Base-by-base conservation (phyloP, 2,329 filamentous ascomycete genomes). In the Cucurbitaria berberidis region DNA sequence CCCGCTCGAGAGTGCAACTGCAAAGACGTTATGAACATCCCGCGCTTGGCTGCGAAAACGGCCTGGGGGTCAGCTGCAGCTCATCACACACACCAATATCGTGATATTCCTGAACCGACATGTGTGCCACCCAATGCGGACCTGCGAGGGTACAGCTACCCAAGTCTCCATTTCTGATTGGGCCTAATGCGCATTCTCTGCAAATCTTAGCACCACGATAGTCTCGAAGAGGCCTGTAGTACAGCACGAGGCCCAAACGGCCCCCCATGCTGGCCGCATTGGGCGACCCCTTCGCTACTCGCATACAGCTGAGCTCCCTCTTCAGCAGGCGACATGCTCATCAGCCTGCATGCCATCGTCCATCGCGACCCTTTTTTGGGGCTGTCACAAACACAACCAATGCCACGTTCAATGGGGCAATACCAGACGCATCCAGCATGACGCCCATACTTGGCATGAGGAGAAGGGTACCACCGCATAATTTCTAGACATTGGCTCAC, bases 71-170 rank as follows among this genome's bases (percentile, higher is more conserved):
- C 59, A 51, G 49, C 60, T 70, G 68, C 69, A 64, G 26, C 60
- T 63, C 63, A 62, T 70, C 69, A 68, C 70, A 65, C 70, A 65
- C 58, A 57, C 63, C 64, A 63, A 68, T 68, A 64, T 58, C 59
- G 62, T 35, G 55, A 50, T 60, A 51, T 53, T 57, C 55, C 59
- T 52, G 49, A 60, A 53, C 40, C 39, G 5, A 48, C 54, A 55
- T 24, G 54, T 39, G 34, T 47, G 32, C 47, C 29, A 43, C 66
- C 54, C 48, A 50, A 66, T 63, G 5, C 8, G 64, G 63, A 36
- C 53, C 39, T 45, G 18, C 51, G 45, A 46, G 49, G 22, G 48
- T 50, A 53, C 52, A 43, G 39, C 53, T 52, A 46, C 54, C 58
- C 51, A 41, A n/a, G 46, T 29, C 40, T 16, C 41, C 27, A 4